A percentile compares a stretch with the other conserved stretches of the same genome.
These are phyloP conservation scores for Pythium vanterpoolii DNA, from an alignment of 352 stramenopile genomes.

Conservation along the genomic window DNA sequence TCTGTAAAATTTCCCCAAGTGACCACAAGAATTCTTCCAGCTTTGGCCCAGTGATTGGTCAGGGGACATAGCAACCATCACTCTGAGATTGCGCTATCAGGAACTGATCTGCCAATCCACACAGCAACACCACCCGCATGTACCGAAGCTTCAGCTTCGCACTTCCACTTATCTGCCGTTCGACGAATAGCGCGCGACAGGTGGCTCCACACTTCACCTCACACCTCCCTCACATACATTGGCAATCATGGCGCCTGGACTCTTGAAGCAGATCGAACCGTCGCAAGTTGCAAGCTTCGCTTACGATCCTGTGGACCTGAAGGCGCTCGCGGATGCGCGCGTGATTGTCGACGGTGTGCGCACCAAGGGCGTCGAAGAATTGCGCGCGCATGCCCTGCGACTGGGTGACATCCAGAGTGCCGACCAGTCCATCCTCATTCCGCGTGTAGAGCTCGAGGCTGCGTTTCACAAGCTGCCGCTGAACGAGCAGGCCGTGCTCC, in stretches of 20 bases:
- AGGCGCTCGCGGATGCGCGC: slow-evolving; percentile 56
- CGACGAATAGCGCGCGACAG: no score
- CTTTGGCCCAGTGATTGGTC: no score
- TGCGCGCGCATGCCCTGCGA: slow-evolving; percentile 55
- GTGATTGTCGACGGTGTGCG: slow-evolving; percentile 72
- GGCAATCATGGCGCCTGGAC: slow-evolving; percentile 27
- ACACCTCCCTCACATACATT: not conserved
- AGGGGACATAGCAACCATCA: no score
- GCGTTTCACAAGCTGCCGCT: slow-evolving; percentile 80
- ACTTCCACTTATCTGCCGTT: not conserved
- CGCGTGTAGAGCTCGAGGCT: slow-evolving; percentile 59
- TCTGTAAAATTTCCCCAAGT: not conserved
- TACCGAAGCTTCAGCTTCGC: no score
- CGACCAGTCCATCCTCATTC: slow-evolving; percentile 47
- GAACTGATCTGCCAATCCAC: not conserved
- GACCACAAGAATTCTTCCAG: not conserved
- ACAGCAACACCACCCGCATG: not conserved
- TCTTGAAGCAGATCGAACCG: slow-evolving; percentile 69
- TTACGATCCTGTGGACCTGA: slow-evolving; percentile 73
- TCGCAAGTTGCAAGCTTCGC: slow-evolving; percentile 69
- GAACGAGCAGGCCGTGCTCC: slow-evolving; percentile 77
- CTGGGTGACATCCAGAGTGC: slow-evolving; percentile 57
- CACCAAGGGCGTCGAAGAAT: slow-evolving; percentile 34
- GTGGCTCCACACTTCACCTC: not conserved
- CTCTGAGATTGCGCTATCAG: slow-evolving; percentile 5